phyloP scores from a whole-genome alignment of 352 stramenopile species.

The Pilasporangium apinafurcum region DNA sequence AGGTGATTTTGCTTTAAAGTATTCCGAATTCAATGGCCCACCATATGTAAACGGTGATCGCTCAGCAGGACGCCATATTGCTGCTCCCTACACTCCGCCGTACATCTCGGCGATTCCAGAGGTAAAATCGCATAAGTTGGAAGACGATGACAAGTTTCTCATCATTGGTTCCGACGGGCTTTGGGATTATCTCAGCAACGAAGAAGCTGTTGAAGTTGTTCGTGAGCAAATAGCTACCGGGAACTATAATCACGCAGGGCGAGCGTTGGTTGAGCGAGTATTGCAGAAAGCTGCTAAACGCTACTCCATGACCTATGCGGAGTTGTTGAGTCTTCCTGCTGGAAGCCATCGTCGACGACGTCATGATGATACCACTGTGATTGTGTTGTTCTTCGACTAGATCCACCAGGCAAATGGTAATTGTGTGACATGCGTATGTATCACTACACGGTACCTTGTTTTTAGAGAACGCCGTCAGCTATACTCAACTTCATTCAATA shows the following conservation, averaged over 20 bases:
- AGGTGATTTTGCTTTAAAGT: slow-evolving; percentile 92
- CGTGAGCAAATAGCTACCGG: slow-evolving; percentile 42
- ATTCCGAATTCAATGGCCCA: slow-evolving; percentile 89
- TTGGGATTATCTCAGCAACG: slow-evolving; percentile 96
- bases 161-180: slow-evolving; percentile 96
- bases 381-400: slow-evolving; percentile 87
- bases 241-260: slow-evolving; percentile 66
- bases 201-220: slow-evolving; percentile 94
- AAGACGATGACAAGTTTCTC: slow-evolving; percentile 92
- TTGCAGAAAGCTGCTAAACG: slow-evolving; percentile 69
- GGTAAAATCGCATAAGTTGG: slow-evolving; percentile 53
- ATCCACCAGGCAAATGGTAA: no score
- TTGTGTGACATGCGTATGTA: no score
- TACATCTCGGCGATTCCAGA: slow-evolving; percentile 92
- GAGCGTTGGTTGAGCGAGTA: slow-evolving; percentile 72
- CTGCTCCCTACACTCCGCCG: slow-evolving; percentile 85
- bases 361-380: slow-evolving; percentile 91
- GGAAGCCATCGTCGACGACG: slow-evolving; percentile 78
- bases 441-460: no score
- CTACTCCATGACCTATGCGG: slow-evolving; percentile 75
- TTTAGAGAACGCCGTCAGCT: no score
- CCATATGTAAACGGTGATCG: slow-evolving; percentile 76
- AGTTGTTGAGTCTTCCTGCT: slow-evolving; percentile 75
- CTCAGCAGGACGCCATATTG: slow-evolving; percentile 82
- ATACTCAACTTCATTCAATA: no score